phyloP scores from a whole-genome alignment of 352 stramenopile species.

The Phytophthora niederhauseri region DNA sequence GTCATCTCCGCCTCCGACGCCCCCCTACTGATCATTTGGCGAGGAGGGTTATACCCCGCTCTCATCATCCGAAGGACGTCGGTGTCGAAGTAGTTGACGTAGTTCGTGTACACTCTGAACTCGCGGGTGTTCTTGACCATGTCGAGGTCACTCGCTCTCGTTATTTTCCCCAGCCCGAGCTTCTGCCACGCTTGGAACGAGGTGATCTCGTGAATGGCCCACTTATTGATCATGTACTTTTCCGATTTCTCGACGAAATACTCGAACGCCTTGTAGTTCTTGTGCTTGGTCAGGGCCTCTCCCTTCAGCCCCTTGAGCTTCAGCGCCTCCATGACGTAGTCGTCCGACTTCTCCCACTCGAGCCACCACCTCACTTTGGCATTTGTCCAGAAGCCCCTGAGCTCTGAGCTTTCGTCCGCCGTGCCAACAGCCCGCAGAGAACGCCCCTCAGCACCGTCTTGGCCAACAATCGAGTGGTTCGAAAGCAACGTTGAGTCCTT shows the following conservation, averaged over 20 bases:
- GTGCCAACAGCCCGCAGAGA: neutral
- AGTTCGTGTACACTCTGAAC: neutral
- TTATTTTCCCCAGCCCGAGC: neutral
- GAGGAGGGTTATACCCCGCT: neutral
- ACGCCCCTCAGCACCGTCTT: neutral
- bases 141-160: neutral
- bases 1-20: neutral
- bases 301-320: neutral
- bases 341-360: neutral
- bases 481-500: neutral
- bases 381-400: neutral
- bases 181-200: neutral
- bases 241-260: slow-evolving; percentile 4
- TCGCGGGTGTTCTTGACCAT: neutral
- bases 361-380: neutral
- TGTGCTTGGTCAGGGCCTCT: neutral
- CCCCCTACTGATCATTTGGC: neutral
- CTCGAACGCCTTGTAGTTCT: slow-evolving; percentile 2
- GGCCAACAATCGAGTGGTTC: neutral
- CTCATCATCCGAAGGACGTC: neutral
- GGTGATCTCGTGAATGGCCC: neutral
- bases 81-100: neutral
- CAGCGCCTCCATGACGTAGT: slow-evolving; percentile 1
- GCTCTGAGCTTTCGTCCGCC: neutral
- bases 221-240: neutral